Evolutionary conservation across 2,329 filamentous ascomycete genomes (phyloP).

Genomic region (Penicillium thymicola): DNA sequence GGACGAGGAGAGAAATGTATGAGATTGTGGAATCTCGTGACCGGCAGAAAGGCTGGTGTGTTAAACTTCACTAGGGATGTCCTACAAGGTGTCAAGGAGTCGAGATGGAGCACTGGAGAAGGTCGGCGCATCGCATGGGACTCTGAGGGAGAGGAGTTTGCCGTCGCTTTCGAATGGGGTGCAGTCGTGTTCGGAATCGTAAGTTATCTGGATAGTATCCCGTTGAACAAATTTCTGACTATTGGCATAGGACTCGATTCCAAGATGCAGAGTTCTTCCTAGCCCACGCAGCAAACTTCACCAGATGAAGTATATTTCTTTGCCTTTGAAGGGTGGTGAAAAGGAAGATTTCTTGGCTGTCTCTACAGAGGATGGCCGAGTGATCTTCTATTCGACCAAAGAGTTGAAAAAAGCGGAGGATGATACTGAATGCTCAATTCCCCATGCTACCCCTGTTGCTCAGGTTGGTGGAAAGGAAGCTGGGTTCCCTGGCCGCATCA

Average conservation of each 20-base stretch:
- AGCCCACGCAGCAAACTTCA: slow-evolving; percentile 75
- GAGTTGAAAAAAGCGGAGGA: slow-evolving; percentile 40
- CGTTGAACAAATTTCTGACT: slow-evolving; percentile 15
- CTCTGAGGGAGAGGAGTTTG: slow-evolving; percentile 72
- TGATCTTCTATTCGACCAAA: slow-evolving; percentile 76
- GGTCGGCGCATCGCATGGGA: slow-evolving; percentile 81
- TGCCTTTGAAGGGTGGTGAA: slow-evolving; percentile 43
- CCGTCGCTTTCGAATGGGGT: slow-evolving; percentile 83
- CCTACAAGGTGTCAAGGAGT: slow-evolving; percentile 72
- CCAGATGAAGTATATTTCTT: slow-evolving; percentile 67
- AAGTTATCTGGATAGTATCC: slow-evolving; percentile 22
- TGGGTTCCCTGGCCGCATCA: slow-evolving; percentile 70
- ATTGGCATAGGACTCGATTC: slow-evolving; percentile 62
- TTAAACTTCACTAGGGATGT: slow-evolving; percentile 76
- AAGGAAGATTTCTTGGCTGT: slow-evolving; percentile 62
- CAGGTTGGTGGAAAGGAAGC: slow-evolving; percentile 71
- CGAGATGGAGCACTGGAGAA: slow-evolving; percentile 73
- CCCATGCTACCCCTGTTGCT: slow-evolving; percentile 61
- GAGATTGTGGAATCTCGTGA: slow-evolving; percentile 94
- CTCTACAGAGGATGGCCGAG: slow-evolving; percentile 84
- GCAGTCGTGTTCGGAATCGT: slow-evolving; percentile 78
- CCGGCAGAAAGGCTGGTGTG: slow-evolving; percentile 90
- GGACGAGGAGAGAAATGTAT: slow-evolving; percentile 86
- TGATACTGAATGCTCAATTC: slow-evolving; percentile 53
- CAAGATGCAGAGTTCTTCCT: slow-evolving; percentile 70